Evolutionary conservation across 2,329 filamentous ascomycete species (phyloP), one percentile per base, ranked within the genome.

Genomic region (Neoarthrinium moseri): DNA sequence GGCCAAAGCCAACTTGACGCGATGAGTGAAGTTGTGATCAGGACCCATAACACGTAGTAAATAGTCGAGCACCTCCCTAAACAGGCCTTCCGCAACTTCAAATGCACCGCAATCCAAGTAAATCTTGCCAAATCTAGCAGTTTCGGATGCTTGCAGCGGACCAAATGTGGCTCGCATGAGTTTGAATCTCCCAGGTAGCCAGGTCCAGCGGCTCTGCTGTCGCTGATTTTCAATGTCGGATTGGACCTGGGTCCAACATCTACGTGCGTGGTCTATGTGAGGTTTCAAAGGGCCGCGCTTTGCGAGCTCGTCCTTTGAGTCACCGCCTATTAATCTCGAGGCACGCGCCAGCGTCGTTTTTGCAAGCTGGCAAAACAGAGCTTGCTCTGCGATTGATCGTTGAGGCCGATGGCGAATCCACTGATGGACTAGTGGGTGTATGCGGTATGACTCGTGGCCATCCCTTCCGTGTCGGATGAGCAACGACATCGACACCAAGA

Each of bases 401-500:
- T 20, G 4, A 8, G 49, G 33, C 18, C 49, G 22, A 20, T 51
- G 42, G 5, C 51, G 35, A 6, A 53, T 18, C 49, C 51, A 53
- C 29, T 50, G 39, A 17, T 53, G 51, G 1, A 53, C 49, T 5
- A 53, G 17, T 18, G 44, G 49, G 24, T 51, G 51, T 49, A 53
- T 53, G n/a, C 18, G 22, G 15, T 37, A 32, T 4, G 6, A 20
- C 10, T 13, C 18, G 29, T 37, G 34, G 6, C 34, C 18, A 6
- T 8, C 29, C 13, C 34, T 20, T 18, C 46, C 37, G 4, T 41
- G 20, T 20, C 34, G 40, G 17, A 37, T 46, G 18, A 51, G 34
- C n/a, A 48, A 26, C 4, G 41, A 42, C 13, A 36, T 35, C 4
- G 43, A 20, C 4, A 39, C 35, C 23, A 51, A 20, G 10, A 46